Evolutionary conservation across 2,329 filamentous ascomycete species (phyloP).

Genomic region (Hortaea werneckii): DNA sequence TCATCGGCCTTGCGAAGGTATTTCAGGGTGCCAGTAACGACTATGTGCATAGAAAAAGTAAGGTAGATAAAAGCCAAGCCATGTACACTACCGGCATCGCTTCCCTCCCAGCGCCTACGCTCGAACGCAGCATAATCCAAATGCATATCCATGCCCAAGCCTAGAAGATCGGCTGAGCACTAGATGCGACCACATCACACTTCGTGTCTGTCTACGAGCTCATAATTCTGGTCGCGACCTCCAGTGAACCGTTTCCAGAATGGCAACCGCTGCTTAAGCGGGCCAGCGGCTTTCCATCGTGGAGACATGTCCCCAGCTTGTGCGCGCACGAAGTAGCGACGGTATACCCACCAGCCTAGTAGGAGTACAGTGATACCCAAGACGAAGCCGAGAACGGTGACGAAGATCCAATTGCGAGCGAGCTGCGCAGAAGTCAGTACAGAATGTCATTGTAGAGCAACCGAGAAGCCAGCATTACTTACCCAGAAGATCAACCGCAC

Average conservation of each 20-base stretch:
- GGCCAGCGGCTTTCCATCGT: conserved; percentile 14
- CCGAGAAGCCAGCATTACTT: conserved; percentile 12
- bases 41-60: too few species aligned
- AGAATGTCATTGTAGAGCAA: neutral
- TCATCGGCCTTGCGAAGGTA: too few species aligned
- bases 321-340: conserved; percentile 27
- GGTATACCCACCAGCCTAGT: conserved; percentile 42
- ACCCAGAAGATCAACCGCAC: conserved; percentile 57
- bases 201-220: conserved; percentile 22
- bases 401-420: conserved; percentile 44
- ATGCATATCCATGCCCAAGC: neutral
- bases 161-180: neutral
- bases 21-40: too few species aligned
- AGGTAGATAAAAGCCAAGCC: too few species aligned
- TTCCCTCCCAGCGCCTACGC: conserved; percentile 9
- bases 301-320: conserved; percentile 9
- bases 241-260: conserved; percentile 21
- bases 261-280: conserved; percentile 13
- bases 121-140: conserved; percentile 3
- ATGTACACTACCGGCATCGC: too few species aligned
- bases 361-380: conserved; percentile 39
- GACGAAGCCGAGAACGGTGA: conserved; percentile 43
- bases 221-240: conserved; percentile 17
- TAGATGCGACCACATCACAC: conserved; percentile 7
- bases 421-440: conserved; percentile 19